These are phyloP conservation scores for Annulohypoxylon nitens DNA, from an alignment of 495 filamentous ascomycete species.

Conservation along the genomic window DNA sequence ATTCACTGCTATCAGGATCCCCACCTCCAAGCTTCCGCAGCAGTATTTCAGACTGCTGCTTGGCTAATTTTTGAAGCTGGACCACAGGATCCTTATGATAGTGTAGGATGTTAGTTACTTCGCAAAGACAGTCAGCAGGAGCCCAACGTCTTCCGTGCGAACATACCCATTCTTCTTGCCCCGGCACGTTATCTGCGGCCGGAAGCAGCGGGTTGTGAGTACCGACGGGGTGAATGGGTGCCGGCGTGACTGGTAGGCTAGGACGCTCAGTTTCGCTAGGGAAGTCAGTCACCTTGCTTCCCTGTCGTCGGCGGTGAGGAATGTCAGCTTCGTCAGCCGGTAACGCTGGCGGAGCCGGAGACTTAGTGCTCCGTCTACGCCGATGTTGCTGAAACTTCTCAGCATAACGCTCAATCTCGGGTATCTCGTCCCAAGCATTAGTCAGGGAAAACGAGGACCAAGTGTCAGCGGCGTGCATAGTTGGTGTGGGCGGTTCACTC, in stretches of 20 bases:
- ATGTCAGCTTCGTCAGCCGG: constrained; percentile 40
- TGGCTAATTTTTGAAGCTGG: constrained; percentile 76
- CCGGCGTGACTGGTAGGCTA: constrained; percentile 91
- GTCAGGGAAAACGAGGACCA: constrained; percentile 73
- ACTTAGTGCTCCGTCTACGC: constrained; percentile 63
- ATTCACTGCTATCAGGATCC: constrained; percentile 44
- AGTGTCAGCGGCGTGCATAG: constrained; percentile 63
- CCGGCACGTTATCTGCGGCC: constrained; percentile 81
- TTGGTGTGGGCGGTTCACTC: constrained; percentile 62
- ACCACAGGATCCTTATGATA: constrained; percentile 75
- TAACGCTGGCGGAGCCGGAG: constrained; percentile 28
- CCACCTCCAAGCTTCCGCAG: constrained; percentile 57
- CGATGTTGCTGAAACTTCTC: constrained; percentile 75
- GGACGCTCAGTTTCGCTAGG: constrained; percentile 85
- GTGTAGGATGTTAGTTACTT: constrained; percentile 66
- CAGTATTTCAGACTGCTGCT: constrained; percentile 71
- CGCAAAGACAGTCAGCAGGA: constrained; percentile 70
- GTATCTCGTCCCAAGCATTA: constrained; percentile 92
- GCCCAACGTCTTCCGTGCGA: constrained; percentile 65
- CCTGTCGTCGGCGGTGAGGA: constrained; percentile 59
- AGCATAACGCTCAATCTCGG: constrained; percentile 84
- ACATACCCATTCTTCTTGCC: constrained; percentile 92
- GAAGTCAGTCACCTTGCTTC: constrained; percentile 84
- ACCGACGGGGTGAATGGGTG: constrained; percentile 73
- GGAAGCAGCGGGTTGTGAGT: constrained; percentile 72